These are phyloP conservation scores for Podospora didyma DNA, from an alignment of 495 filamentous ascomycete species.

Conservation along the genomic window DNA sequence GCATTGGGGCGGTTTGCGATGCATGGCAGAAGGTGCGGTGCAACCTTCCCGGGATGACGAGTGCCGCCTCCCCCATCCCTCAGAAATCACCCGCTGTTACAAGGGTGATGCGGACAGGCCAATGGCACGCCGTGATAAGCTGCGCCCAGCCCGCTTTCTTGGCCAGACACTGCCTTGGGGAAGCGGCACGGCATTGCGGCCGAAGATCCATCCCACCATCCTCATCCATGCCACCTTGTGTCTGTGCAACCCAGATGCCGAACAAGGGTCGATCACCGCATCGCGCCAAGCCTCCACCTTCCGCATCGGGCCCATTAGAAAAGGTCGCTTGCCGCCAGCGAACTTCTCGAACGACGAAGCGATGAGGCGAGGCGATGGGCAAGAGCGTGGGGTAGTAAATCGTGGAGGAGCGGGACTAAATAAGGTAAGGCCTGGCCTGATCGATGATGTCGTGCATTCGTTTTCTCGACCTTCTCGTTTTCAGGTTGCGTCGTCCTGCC, in stretches of 20 bases:
- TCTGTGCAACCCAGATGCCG: not conserved
- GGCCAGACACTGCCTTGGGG: not conserved
- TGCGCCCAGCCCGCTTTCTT: not conserved
- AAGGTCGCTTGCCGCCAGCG: not conserved
- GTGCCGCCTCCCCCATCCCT: not conserved
- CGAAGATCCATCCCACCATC: not conserved
- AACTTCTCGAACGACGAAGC: not conserved
- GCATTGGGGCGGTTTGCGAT: not conserved
- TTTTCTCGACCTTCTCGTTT: too few relatives aligned
- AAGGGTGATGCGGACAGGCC: not conserved
- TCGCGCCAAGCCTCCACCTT: not conserved
- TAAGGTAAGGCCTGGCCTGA: too few relatives aligned
- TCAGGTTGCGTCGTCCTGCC: not conserved
- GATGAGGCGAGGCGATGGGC: not conserved
- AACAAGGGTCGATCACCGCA: not conserved
- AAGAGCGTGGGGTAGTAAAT: not conserved
- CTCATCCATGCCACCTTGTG: not conserved
- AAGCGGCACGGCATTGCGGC: slow-evolving; percentile 2
- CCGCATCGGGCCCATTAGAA: not conserved
- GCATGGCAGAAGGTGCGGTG: not conserved
- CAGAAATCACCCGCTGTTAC: not conserved
- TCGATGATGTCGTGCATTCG: too few relatives aligned
- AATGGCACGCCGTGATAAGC: not conserved
- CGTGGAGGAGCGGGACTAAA: too few relatives aligned
- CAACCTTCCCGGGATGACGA: not conserved